phyloP scores from a whole-genome alignment of 345 rosid species.

The Hibiscus trionum region DNA sequence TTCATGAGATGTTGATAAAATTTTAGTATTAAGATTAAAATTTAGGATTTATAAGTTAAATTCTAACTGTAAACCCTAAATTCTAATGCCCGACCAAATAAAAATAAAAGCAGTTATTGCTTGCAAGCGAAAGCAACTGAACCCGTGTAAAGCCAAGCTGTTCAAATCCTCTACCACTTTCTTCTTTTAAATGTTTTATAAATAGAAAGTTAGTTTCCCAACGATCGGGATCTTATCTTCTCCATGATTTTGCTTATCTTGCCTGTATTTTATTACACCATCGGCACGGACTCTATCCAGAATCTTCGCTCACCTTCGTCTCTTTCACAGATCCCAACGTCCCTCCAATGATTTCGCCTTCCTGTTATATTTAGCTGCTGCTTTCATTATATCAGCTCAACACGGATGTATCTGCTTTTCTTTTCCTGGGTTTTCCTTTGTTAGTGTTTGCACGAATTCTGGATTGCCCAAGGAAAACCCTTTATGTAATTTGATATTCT shows the following conservation, averaged over 20 bases:
- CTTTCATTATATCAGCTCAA: not conserved
- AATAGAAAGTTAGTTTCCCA: not conserved
- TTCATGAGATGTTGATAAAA: no score
- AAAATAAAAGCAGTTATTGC: no score
- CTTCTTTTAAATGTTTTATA: not conserved
- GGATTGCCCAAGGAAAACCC: not conserved
- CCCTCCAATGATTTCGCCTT: not conserved
- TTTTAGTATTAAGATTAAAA: no score
- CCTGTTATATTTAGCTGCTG: not conserved
- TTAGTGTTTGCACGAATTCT: no score
- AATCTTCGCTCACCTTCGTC: not conserved
- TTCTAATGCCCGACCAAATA: no score
- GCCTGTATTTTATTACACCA: not conserved
- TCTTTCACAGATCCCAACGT: not conserved
- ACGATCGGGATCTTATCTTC: not conserved
- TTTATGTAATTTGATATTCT: not conserved
- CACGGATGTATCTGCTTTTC: not conserved
- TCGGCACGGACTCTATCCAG: not conserved
- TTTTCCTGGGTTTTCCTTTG: slow-evolving; percentile 3
- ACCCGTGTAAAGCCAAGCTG: no score
- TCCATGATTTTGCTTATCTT: not conserved
- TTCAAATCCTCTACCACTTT: not conserved
- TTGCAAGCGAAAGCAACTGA: no score
- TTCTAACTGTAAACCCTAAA: no score
- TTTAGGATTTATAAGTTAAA: no score